These are phyloP conservation scores for Citrus hindsii DNA, from an alignment of 345 rosid species.

Conservation along the genomic window DNA sequence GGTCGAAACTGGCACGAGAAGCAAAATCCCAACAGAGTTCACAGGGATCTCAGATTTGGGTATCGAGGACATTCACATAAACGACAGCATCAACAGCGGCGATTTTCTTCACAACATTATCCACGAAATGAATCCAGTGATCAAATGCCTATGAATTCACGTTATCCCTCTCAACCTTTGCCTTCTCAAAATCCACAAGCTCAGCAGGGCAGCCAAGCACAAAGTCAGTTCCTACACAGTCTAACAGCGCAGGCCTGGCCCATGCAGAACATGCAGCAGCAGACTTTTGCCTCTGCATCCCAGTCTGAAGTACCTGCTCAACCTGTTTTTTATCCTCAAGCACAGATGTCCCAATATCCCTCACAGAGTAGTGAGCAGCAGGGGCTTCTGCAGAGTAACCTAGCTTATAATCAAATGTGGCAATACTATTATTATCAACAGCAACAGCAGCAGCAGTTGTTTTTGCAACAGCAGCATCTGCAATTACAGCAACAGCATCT, in stretches of 20 bases:
- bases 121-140: conserved; percentile 23
- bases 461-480: conserved; percentile 43
- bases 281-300: conserved; percentile 28
- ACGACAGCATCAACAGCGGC: conserved; percentile 34
- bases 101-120: conserved; percentile 25
- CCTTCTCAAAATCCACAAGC: conserved; percentile 20
- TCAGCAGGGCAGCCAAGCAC: conserved; percentile 31
- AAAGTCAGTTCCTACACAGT: conserved; percentile 24
- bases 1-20: conserved; percentile 34
- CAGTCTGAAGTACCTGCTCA: conserved; percentile 34
- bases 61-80: conserved; percentile 43
- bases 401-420: conserved; percentile 72
- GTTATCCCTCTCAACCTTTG: conserved; percentile 24
- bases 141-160: conserved; percentile 25
- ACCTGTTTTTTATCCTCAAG: conserved; percentile 36
- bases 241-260: conserved; percentile 30
- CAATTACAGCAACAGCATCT: conserved; percentile 23
- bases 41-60: conserved; percentile 41
- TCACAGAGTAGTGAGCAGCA: conserved; percentile 44
- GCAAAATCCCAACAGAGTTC: conserved; percentile 32
- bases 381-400: conserved; percentile 40
- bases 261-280: conserved; percentile 38
- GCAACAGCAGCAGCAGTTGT: conserved; percentile 48
- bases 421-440: conserved; percentile 74
- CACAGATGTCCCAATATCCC: conserved; percentile 40